These are phyloP conservation scores for Magnaporthiopsis rhizophila DNA, from an alignment of 2,329 filamentous ascomycete genomes.

Conservation along the genomic window DNA sequence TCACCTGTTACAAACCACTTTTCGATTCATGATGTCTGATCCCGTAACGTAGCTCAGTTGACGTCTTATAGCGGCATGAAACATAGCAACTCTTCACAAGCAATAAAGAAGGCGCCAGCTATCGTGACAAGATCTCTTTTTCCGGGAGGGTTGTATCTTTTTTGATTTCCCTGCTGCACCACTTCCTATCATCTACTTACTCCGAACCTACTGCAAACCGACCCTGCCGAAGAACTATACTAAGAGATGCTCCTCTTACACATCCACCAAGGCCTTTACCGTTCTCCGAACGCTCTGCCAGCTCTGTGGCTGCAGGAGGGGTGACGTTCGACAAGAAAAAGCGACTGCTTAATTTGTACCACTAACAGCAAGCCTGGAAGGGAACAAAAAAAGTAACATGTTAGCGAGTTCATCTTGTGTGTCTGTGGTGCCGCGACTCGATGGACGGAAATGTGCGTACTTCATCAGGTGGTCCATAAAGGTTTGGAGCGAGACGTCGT, in stretches of 20 bases:
- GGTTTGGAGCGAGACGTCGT: conserved; percentile 94
- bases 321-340: not conserved
- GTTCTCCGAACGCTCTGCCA: not conserved
- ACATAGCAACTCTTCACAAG: no score
- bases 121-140: not conserved
- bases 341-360: conserved; percentile 42
- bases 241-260: not conserved
- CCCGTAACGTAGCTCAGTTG: no score
- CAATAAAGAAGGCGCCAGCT: not conserved
- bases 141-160: not conserved
- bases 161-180: not conserved
- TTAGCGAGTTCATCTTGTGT: not conserved
- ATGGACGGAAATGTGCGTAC: conserved; percentile 42
- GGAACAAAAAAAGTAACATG: conserved; percentile 11
- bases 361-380: conserved; percentile 47
- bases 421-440: not conserved
- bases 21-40: no score
- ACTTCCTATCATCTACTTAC: not conserved
- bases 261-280: no score
- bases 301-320: not conserved
- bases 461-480: conserved; percentile 99
- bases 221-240: not conserved
- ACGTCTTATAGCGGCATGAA: no score
- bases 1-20: conserved; percentile 4
- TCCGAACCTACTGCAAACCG: not conserved